phyloP scores from a whole-genome alignment of 257 asterid genomes.

The Capsicum rhomboideum region DNA sequence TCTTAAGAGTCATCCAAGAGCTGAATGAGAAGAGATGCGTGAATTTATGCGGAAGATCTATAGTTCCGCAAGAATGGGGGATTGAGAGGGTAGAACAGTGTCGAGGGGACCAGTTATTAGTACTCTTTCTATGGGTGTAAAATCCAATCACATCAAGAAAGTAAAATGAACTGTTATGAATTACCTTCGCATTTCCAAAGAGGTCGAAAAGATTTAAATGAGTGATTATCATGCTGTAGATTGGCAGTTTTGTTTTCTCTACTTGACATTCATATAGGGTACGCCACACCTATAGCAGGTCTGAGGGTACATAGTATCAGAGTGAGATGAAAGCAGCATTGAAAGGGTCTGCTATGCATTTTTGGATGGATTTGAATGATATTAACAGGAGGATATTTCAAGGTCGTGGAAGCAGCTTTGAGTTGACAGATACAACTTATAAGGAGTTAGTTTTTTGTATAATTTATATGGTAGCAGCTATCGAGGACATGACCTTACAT shows the following conservation, averaged over 20 bases:
- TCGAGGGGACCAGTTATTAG: not conserved
- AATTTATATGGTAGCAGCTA: not conserved
- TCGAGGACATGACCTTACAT: too few relatives aligned
- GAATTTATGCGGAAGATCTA: not conserved
- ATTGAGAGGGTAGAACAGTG: not conserved
- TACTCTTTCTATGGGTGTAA: not conserved
- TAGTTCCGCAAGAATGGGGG: not conserved
- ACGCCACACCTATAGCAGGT: not conserved
- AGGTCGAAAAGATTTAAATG: not conserved
- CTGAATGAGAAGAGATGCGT: not conserved
- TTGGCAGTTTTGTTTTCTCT: not conserved
- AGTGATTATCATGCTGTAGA: not conserved
- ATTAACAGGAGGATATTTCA: not conserved
- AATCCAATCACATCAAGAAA: not conserved
- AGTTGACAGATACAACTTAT: not conserved
- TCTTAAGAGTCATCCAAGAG: not conserved
- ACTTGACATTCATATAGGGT: not conserved
- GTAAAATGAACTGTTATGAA: not conserved
- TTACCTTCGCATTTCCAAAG: not conserved
- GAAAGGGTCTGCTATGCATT: not conserved
- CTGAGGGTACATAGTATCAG: not conserved
- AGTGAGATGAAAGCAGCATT: not conserved
- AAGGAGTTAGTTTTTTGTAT: not conserved
- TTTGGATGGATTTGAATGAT: not conserved
- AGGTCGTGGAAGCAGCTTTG: not conserved